A percentile compares a stretch with the other conserved stretches of the same genome.
Evolutionary conservation across 495 filamentous ascomycete genomes (phyloP).

Genomic region (Aspergillus incahuasiensis): DNA sequence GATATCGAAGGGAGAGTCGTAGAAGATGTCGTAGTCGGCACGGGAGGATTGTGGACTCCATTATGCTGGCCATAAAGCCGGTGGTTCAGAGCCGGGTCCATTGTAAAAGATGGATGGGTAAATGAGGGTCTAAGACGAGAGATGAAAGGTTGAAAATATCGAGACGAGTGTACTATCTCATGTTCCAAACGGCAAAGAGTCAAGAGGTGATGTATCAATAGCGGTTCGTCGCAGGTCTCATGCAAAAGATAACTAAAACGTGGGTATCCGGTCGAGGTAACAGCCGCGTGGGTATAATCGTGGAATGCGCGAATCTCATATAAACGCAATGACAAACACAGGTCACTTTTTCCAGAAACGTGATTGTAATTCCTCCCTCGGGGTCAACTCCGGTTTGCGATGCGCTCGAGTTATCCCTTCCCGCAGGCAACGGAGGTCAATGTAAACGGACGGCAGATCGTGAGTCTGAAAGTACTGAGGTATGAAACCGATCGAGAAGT

Average conservation of each 20-base stretch:
- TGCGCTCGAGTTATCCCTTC: neutral
- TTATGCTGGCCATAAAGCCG: conserved; percentile 40
- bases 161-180: conserved; percentile 24
- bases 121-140: neutral
- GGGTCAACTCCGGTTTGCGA: neutral
- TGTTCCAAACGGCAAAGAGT: conserved; percentile 16
- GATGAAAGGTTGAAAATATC: neutral
- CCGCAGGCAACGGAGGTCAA: neutral
- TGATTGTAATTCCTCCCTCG: neutral
- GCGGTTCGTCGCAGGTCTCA: neutral
- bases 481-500: neutral
- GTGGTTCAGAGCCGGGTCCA: conserved; percentile 40
- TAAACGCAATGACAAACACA: neutral
- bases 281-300: neutral
- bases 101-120: conserved; percentile 10
- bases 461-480: neutral
- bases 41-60: conserved; percentile 32
- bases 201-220: neutral
- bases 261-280: neutral
- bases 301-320: neutral
- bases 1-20: conserved; percentile 48
- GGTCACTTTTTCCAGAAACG: neutral
- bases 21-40: conserved; percentile 23
- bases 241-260: neutral
- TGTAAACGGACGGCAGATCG: neutral